phyloP scores from a whole-genome alignment of 768 basidiomycete species.

The Russula ochroleuca region DNA sequence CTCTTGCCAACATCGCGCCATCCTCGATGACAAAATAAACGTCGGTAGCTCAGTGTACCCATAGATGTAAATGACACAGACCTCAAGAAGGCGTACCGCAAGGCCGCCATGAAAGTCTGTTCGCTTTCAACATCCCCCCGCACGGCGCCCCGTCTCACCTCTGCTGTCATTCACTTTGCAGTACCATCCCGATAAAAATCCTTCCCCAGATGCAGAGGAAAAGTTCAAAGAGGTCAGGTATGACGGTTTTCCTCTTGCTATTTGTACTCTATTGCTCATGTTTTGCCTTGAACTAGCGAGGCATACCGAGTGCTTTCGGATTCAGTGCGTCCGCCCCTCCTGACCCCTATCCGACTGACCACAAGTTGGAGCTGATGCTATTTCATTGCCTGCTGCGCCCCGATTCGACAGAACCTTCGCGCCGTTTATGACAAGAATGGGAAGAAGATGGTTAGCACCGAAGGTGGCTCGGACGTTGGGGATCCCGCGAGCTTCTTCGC shows the following conservation, averaged over 20 bases:
- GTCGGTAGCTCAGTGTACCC: conserved; percentile 58
- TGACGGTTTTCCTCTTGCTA: conserved; percentile 21
- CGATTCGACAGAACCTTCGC: conserved; percentile 62
- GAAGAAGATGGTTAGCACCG: conserved; percentile 80
- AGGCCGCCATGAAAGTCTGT: conserved; percentile 85
- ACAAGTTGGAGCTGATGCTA: conserved; percentile 9
- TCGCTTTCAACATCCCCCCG: neutral
- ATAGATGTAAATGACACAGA: conserved; percentile 73
- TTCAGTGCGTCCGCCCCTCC: conserved; percentile 43
- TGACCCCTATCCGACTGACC: neutral
- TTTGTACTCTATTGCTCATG: conserved; percentile 1
- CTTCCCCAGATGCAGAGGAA: conserved; percentile 86
- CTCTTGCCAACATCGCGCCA: neutral
- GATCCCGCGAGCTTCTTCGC: conserved; percentile 95
- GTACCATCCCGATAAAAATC: conserved; percentile 97
- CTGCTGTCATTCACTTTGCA: conserved; percentile 31
- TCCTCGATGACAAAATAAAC: neutral
- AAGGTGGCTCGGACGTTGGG: conserved; percentile 73
- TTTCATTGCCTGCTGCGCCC: neutral
- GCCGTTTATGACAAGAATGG: conserved; percentile 95
- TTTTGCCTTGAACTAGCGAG: conserved; percentile 51
- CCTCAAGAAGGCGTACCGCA: conserved; percentile 93
- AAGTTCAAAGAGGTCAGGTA: conserved; percentile 97
- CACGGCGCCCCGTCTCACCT: neutral
- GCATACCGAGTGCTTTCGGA: conserved; percentile 92